A percentile compares a stretch with the other conserved stretches of the same genome.
Evolutionary conservation across 2,329 filamentous ascomycete species (phyloP).

Genomic region (Penicillium sp.): DNA sequence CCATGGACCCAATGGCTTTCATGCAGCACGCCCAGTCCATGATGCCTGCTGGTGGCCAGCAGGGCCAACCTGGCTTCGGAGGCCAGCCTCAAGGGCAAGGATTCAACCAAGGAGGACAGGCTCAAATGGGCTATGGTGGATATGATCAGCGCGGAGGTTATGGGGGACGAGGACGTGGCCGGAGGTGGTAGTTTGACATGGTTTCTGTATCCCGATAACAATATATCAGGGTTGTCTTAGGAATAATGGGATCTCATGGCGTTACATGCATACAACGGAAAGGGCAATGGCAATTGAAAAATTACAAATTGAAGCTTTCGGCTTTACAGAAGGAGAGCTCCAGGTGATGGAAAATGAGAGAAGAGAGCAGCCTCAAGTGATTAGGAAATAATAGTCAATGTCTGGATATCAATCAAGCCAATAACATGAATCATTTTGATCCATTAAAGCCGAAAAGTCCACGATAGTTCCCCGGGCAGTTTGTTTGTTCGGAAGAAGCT

Average conservation of each 20-base stretch:
- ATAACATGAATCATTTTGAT: neutral
- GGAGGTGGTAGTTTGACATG: slow-evolving; percentile 37
- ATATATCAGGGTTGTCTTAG: neutral
- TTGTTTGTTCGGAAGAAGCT: slow-evolving; percentile 29
- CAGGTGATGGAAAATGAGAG: neutral
- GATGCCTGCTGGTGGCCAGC: slow-evolving; percentile 45
- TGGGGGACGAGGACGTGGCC: slow-evolving; percentile 40
- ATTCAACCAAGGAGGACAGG: slow-evolving; percentile 39
- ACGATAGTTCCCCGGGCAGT: neutral
- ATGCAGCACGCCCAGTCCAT: slow-evolving; percentile 55
- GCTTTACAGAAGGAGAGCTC: slow-evolving; percentile 9
- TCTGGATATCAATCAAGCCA: neutral
- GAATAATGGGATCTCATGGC: slow-evolving; percentile 17
- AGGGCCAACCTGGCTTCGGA: slow-evolving; percentile 36
- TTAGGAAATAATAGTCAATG: neutral
- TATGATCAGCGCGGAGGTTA: slow-evolving; percentile 43
- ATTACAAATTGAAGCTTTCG: neutral
- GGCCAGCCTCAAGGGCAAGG: slow-evolving; percentile 35
- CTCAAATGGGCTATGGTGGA: slow-evolving; percentile 45
- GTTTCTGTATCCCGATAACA: slow-evolving; percentile 11
- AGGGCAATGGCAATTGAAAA: slow-evolving; percentile 1
- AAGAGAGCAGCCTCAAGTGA: neutral
- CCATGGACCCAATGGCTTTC: slow-evolving; percentile 55
- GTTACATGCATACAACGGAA: slow-evolving; percentile 20
- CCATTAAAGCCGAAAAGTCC: neutral